Conservation (phyloP, 2,329 filamentous ascomycete genomes). For the Alternaria incomplexa region DNA sequence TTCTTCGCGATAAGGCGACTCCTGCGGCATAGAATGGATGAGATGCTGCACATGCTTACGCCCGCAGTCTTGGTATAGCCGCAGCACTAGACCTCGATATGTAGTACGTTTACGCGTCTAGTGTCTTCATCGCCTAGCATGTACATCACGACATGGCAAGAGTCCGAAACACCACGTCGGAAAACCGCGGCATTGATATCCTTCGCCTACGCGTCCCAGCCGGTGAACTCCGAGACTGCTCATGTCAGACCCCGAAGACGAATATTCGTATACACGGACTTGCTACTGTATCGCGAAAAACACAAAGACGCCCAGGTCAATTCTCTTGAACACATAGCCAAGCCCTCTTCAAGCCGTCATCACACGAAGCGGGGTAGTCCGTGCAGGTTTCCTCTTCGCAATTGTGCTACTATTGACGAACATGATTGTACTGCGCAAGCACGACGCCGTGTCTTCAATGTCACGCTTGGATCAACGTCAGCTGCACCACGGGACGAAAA, state of each 20-base stretch:
- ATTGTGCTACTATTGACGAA: constrained; percentile 15
- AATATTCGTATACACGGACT: background rate
- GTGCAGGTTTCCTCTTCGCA: constrained; percentile 1
- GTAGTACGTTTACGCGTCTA: constrained; percentile 13
- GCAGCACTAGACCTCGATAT: constrained; percentile 8
- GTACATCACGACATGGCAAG: constrained; percentile 13
- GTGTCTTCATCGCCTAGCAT: constrained; percentile 16
- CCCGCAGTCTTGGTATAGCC: background rate
- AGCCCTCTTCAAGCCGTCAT: constrained; percentile 1
- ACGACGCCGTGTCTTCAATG: constrained; percentile 7
- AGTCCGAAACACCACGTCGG: constrained; percentile 10
- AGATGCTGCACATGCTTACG: constrained; percentile 8
- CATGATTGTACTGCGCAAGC: constrained; percentile 3
- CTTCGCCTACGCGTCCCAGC: background rate
- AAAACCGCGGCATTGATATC: background rate
- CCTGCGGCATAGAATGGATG: constrained; percentile 11
- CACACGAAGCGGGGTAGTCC: constrained; percentile 11
- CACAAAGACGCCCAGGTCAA: background rate
- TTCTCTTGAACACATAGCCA: background rate
- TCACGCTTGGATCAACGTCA: constrained; percentile 16
- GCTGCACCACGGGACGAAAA: constrained; percentile 12
- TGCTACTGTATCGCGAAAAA: background rate
- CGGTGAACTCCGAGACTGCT: background rate
- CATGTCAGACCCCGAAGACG: background rate
- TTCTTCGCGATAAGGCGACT: background rate